Conservation (phyloP, 345 rosid species). For the Aquilaria malaccensis region DNA sequence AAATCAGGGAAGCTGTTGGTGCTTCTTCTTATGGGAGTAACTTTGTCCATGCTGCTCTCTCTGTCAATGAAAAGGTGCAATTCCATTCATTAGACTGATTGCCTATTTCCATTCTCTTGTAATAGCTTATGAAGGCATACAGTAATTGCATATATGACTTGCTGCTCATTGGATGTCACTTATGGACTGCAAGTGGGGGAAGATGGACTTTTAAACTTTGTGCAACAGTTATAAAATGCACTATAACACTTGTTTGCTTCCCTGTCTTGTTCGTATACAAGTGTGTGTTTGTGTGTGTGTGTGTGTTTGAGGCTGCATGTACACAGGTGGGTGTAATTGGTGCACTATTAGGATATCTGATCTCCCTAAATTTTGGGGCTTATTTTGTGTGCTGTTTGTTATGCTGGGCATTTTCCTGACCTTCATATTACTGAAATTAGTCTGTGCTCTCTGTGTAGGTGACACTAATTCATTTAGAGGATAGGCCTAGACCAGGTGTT, state of each 20-base stretch:
- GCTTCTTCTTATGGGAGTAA: conserved; percentile 73
- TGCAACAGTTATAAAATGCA: no score
- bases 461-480: conserved; percentile 93
- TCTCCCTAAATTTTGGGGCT: no score
- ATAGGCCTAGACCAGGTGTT: conserved; percentile 84
- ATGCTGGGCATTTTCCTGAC: background rate
- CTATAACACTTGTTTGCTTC: no score
- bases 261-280: no score
- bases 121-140: background rate
- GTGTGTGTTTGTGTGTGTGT: no score
- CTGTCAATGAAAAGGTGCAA: conserved; percentile 77
- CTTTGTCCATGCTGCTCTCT: conserved; percentile 95
- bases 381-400: background rate
- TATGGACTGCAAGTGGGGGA: no score
- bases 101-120: background rate
- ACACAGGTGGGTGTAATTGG: no score
- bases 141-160: background rate
- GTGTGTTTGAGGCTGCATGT: no score
- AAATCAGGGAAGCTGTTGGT: conserved; percentile 73
- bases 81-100: conserved; percentile 1
- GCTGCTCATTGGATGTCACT: background rate
- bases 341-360: no score
- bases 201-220: no score
- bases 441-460: conserved; percentile 34
- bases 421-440: background rate